phyloP scores from a whole-genome alignment of 1,139 yeast genomes.

The Geotrichum reessii region DNA sequence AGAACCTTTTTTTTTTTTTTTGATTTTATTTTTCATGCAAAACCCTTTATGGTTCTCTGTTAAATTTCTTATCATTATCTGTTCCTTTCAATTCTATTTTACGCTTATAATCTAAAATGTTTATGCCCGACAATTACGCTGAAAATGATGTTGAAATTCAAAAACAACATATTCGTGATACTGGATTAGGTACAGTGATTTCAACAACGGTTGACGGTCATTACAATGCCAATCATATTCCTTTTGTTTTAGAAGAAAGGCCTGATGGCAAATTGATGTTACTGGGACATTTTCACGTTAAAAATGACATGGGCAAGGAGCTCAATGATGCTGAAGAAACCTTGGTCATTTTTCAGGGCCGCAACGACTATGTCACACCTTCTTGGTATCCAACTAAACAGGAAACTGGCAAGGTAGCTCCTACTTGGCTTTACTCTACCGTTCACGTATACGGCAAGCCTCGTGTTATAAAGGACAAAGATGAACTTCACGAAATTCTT shows the following conservation, averaged over 20 bases:
- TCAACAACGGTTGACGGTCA: conserved; percentile 39
- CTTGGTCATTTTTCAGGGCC: conserved; percentile 52
- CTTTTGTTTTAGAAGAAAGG: conserved; percentile 45
- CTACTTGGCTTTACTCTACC: conserved; percentile 67
- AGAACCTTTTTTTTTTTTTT: too few species aligned
- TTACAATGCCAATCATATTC: conserved; percentile 52
- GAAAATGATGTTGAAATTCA: conserved; percentile 39
- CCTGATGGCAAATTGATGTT: conserved; percentile 41
- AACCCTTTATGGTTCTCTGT: neutral
- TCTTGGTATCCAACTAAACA: conserved; percentile 52
- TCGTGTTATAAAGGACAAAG: conserved; percentile 36
- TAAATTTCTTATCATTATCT: too few species aligned
- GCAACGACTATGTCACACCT: conserved; percentile 55
- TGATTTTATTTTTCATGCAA: neutral
- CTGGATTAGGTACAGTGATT: conserved; percentile 51
- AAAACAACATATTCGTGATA: conserved; percentile 41
- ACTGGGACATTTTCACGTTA: conserved; percentile 54
- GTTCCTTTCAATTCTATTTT: neutral
- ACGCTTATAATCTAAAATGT: conserved; percentile 18
- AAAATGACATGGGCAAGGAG: conserved; percentile 49
- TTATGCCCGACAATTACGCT: conserved; percentile 30
- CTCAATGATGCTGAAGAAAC: conserved; percentile 36
- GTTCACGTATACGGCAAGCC: conserved; percentile 57
- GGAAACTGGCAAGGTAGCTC: conserved; percentile 57
- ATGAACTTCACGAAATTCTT: conserved; percentile 44